A percentile compares a stretch with the other conserved stretches of the same genome.
phyloP scores from a whole-genome alignment of 2,329 filamentous ascomycete genomes.

The Fonsecaea pedrosoi region DNA sequence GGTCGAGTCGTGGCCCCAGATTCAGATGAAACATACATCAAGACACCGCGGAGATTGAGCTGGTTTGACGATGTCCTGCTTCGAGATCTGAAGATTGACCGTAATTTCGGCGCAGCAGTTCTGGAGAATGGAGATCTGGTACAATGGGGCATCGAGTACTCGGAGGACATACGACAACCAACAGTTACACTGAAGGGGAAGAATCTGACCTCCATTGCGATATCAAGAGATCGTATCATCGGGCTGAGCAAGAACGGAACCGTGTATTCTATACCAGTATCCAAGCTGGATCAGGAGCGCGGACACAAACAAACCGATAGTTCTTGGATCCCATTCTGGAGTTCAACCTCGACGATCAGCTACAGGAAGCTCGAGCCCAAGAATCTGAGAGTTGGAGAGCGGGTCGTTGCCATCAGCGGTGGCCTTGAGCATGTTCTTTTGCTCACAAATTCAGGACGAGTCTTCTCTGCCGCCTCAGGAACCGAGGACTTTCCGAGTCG shows the following conservation, averaged over 20 bases:
- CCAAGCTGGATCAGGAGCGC: slow-evolving; percentile 71
- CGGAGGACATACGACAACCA: slow-evolving; percentile 68
- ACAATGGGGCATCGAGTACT: slow-evolving; percentile 87
- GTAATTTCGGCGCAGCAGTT: slow-evolving; percentile 82
- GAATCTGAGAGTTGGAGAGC: slow-evolving; percentile 72
- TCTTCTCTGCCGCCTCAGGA: slow-evolving; percentile 87
- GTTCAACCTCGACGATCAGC: slow-evolving; percentile 63
- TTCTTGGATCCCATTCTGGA: slow-evolving; percentile 79
- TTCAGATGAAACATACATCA: slow-evolving; percentile 77
- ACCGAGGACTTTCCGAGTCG: slow-evolving; percentile 77
- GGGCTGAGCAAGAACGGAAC: slow-evolving; percentile 75
- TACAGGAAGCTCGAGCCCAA: slow-evolving; percentile 75
- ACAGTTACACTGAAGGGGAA: slow-evolving; percentile 78
- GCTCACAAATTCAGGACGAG: slow-evolving; percentile 80
- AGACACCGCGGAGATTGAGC: slow-evolving; percentile 75
- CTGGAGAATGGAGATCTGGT: slow-evolving; percentile 86
- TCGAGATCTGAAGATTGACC: slow-evolving; percentile 84
- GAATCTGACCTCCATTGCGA: slow-evolving; percentile 74
- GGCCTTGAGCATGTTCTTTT: slow-evolving; percentile 87
- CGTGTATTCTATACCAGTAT: slow-evolving; percentile 84
- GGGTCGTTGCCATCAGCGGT: slow-evolving; percentile 73
- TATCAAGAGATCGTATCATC: slow-evolving; percentile 84
- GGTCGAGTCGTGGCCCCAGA: slow-evolving; percentile 85
- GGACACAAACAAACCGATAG: slow-evolving; percentile 69
- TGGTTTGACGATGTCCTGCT: slow-evolving; percentile 86